Base-by-base conservation (phyloP, 345 rosid species). In the Arabidopsis suecica region DNA sequence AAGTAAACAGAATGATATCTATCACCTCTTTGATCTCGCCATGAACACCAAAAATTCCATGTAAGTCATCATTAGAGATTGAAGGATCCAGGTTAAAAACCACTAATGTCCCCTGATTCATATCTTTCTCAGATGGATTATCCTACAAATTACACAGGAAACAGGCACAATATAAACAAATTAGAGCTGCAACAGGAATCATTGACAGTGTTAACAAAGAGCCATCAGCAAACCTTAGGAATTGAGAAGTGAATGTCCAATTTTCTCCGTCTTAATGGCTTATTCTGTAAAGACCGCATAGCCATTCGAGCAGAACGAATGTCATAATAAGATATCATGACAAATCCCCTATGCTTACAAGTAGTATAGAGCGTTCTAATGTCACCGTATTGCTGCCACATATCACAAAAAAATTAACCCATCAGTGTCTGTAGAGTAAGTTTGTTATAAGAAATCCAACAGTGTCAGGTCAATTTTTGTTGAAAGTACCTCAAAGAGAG, bases 241-340 rank as follows among this genome's bases (percentile, higher is more conserved):
- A 90, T 90, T n/a, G 96, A 90, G 81, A 88, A 90, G 72, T 90
- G 96, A 75, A 90, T 90, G 84, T 90, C 96, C 69, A 90, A 82
- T 65, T 90, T 90, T 64, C 96, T 88, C 58, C 93, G 84, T n/a
- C 96, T 78, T n/a, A 90, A 80, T 0, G 96, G 91, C 87, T 87
- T 88, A 66, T 88, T 90, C 79, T 88, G 93, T 64, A 90, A 72
- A 18, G 84, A 78, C 75, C 96, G 85, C 91, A 90, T 85, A 68
- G 96, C 96, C 71, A 83, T 83, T 69, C 96, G 88, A 54, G 96
- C 96, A 79, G 91, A 69, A 74, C 96, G 96, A 45, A 90, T 90
- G 79, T 90, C 96, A 74, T 88, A 90, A 54, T 90, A 90, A 18
- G 96, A 90, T 78, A 90, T 90, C 96, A 90, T 90, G 68, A 90